Base-by-base conservation (phyloP, 2,329 filamentous ascomycete species). In the Plenodomus tracheiphilus region DNA sequence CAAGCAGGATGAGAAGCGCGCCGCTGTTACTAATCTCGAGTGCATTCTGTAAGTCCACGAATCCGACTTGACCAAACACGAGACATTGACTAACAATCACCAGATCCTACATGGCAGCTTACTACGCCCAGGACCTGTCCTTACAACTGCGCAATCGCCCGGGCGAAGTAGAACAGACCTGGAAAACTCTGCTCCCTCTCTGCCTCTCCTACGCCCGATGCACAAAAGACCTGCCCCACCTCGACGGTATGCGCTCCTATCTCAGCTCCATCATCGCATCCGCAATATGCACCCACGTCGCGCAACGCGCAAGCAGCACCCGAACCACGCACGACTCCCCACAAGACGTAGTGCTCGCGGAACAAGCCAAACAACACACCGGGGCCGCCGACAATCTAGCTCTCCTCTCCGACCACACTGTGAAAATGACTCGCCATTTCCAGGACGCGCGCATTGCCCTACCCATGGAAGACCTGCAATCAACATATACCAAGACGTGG, bases 11-110 rank as follows among this genome's bases (percentile, higher is more conserved):
- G 59, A 65, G 37, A 71, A 73, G 54, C 66, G 64, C 7, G 69
- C 64, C 3, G 76, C 77, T 4, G 66, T 76, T 28, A 74, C 71
- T 39, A 67, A 71, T 22, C 41, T 79, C n/a, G 77, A 79, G 51
- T 77, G 74, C 37, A 71, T 79, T 22, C 50, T 79, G 55, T 74
- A 60, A 58, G 66, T 53, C 1, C 16, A n/a, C 6, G 16, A 2
- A 3, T n/a, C 3, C 2, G 19, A 13, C 10, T 2, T 2, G 32
- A 17, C 13, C 28, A 32, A 15, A 11, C 7, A 10, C 28, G 15
- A 15, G n/a, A n/a, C n/a, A 7, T 32, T n/a, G 20, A 51, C 64
- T 70, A 49, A 69, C 44, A 30, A 34, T 11, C 4, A 15, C 13
- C 28, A 72, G 69, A 39, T 66, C 70, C 6, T 74, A 73, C 54